Evolutionary conservation across 306 rosid genomes (phyloP), one percentile per base, ranked within the genome.

Genomic region (Nissolia schottii): DNA sequence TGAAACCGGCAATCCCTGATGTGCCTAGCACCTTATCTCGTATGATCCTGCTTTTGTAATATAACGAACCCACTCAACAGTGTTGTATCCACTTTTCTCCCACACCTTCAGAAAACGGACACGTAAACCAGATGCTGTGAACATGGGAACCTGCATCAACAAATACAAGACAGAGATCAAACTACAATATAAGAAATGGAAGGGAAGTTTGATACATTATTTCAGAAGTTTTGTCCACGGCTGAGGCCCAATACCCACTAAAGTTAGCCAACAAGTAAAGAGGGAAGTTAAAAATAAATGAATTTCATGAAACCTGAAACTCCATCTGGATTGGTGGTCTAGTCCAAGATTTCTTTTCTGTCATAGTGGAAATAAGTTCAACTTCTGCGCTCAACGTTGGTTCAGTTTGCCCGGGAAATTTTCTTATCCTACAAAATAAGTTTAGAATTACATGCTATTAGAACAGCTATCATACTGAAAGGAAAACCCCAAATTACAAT

Each of bases 271-370:
- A 54, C 14, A 61, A 25, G 59, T 20, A 61, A 65, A 49, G 15
- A 14, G 9, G 28, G 31, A 43, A 19, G 2, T 8, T 14, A 3
- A 48, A 64, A 22, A 48, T 3, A 3, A 40, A 0, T 14, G 35
- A 64, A 43, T 62, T 38, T 59, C 40, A 48, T 6, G 60, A 32
- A 34, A 63, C 96, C 99, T 95, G 99, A 74, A 91, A 91, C 78
- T 95, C 99, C 99, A 95, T 91, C 89, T 91, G 97, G 81, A 95
- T 95, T 61, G 97, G 97, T 13, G 97, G 99, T 70, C 93, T 87
- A 41, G 97, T 95, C 96, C 93, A 88, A 56, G 97, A 87, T 65
- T 95, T 95, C 87, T 92, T 95, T 78, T 95, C 97, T 29, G 91
- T 73, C 77, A 95, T 91, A 0, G 97, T 91, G 53, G 99, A 95